Conservation (phyloP, 75 land plant genomes). For the Selaginella tamariscina region DNA sequence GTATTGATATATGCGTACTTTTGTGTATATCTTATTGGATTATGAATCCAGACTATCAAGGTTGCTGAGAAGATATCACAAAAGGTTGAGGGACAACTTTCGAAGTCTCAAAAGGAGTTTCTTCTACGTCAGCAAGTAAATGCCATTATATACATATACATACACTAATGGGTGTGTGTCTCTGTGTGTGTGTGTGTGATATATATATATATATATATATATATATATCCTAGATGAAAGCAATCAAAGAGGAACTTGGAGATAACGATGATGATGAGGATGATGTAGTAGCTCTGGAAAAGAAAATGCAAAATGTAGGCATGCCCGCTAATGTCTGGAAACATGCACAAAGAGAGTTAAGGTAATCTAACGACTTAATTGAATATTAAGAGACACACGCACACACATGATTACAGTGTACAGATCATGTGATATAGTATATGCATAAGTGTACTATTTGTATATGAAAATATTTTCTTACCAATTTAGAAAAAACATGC, state of each 20-base stretch:
- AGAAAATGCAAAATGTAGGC: conserved; percentile 85
- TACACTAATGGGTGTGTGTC: too few species aligned
- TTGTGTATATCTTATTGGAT: not conserved
- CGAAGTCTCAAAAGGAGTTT: conserved; percentile 93
- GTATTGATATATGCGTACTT: not conserved
- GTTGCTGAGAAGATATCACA: conserved; percentile 80
- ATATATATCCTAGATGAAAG: too few species aligned
- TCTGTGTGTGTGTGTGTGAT: too few species aligned
- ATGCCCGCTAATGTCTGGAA: conserved; percentile 97
- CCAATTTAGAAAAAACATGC: too few species aligned
- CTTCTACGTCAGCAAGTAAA: conserved; percentile 89
- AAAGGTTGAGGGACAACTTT: conserved; percentile 90
- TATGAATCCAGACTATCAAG: conserved; percentile 5
- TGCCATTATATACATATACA: conserved; percentile 10
- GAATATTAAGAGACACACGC: too few species aligned
- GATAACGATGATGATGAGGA: conserved; percentile 99
- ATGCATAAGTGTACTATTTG: too few species aligned
- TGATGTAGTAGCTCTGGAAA: conserved; percentile 79
- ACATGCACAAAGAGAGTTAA: conserved; percentile 86
- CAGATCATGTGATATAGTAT: too few species aligned
- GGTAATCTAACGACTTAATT: conserved; percentile 28
- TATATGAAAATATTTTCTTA: too few species aligned
- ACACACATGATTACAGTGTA: too few species aligned
- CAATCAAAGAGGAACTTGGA: conserved; percentile 96
- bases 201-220: too few species aligned